Evolutionary conservation across 176 grass and related monocot genomes (phyloP).

Genomic region (Oryza glaberrima): DNA sequence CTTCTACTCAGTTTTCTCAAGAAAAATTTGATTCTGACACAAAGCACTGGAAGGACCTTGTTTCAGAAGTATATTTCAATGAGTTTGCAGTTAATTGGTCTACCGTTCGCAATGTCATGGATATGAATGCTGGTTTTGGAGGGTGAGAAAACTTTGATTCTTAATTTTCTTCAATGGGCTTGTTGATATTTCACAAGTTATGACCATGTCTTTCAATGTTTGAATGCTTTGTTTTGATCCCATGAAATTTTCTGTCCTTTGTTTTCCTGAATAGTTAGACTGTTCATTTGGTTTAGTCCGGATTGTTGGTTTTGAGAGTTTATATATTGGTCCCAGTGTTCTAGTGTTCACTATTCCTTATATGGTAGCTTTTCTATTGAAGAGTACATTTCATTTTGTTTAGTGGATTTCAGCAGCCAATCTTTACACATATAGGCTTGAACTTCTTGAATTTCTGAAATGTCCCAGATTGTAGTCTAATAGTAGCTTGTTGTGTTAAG

Average conservation of each 20-base stretch:
- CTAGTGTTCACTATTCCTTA: not conserved
- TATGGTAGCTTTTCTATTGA: constrained; percentile 23
- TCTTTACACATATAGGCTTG: not conserved
- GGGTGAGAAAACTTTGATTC: constrained; percentile 57
- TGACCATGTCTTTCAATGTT: not conserved
- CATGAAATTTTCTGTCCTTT: constrained; percentile 2
- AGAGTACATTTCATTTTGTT: not conserved
- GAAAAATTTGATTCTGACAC: constrained; percentile 58
- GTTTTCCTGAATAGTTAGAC: constrained; percentile 6
- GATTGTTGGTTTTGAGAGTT: constrained; percentile 24
- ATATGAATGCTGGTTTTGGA: constrained; percentile 93
- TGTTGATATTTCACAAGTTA: constrained; percentile 13
- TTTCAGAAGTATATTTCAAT: constrained; percentile 71
- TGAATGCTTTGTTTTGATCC: constrained; percentile 15
- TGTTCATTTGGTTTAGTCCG: not conserved
- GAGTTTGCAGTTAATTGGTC: constrained; percentile 80
- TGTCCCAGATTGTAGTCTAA: not conserved
- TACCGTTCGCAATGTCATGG: constrained; percentile 81
- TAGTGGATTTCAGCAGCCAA: constrained; percentile 13
- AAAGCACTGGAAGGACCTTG: constrained; percentile 64
- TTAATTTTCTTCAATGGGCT: constrained; percentile 4
- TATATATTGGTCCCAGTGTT: constrained; percentile 4
- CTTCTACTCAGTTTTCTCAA: constrained; percentile 47
- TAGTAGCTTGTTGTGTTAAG: constrained; percentile 23
- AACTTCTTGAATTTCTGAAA: not conserved